Base-by-base conservation (phyloP, 495 filamentous ascomycete species). In the Aspergillus steynii region DNA sequence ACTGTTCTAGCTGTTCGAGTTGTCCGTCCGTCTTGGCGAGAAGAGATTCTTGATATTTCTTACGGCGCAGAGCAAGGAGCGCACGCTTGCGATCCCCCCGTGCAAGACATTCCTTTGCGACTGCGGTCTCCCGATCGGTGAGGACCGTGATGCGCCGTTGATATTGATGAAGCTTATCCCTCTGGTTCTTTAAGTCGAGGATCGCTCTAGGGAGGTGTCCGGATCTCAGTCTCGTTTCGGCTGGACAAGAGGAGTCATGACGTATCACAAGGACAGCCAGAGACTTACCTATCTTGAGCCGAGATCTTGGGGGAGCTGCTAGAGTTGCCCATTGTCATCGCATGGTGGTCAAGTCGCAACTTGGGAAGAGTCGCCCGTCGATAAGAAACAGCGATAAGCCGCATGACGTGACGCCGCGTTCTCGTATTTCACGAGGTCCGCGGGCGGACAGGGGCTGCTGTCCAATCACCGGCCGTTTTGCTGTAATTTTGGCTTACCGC, bases 1-100 rank as follows among this genome's bases (percentile, higher is more conserved):
- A 80, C 64, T 91, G 83, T 75, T 99, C 92, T 26, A 98, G 78
- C 69, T 93, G 88, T 53, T 88, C 91, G 3, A 99, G 86, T 74
- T 98, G 95, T 7, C 83, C 83, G 74, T 98, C 96, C 6, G 96
- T 97, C 73, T 96, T 95, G 53, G 83, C 80, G 27, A 99, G 85
- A 8, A 99, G 83, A 5, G 90, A 86, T 71, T 97, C 92, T 71
- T 99, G 96, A 81, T 96, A 99, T 73, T 98, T 99, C 75, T 96
- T 96, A 56, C 92, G 86, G 50, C 95, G 91, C 45, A 99, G 83
- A 0, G 96, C 96, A 6, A 99, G 86, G 25, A 96, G 83, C 0
- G 95, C 95, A 53, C 88, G 85, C 66, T 83, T 78, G 69, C 90
- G 90, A 75, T 98, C 90, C 70, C 87, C 85, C 46, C 81, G 79